Base-by-base conservation (phyloP, 495 filamentous ascomycete genomes). In the Hypoxylon fragiforme region DNA sequence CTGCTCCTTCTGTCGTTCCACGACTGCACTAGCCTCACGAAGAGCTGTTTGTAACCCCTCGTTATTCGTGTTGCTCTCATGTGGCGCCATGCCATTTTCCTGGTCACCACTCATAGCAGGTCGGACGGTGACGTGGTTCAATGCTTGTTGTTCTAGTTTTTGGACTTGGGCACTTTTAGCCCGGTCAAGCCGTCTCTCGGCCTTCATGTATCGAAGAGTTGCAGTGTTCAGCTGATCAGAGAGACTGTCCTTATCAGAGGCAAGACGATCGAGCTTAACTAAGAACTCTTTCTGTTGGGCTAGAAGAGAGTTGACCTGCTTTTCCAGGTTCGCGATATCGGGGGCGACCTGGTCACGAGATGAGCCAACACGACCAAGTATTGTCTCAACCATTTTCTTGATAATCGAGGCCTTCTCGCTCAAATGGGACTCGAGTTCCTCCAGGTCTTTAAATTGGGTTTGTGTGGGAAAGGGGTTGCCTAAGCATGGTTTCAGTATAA, bases 111-210 rank as follows among this genome's bases (percentile, higher is more conserved):
- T 75, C 1, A 70, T 70, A 24, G 80, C 67, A 62, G 74, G 79
- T 55, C 71, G 80, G 14, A 75, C 78, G 1, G 78, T 73, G 16
- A 76, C 67, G 28, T 80, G 80, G 42, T 87, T 75, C 50, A 92
- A 83, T 14, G 90, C 90, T 70, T 96, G 90, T 57, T 87, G 88
- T 66, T 97, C 95, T 47, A 97, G 73, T 64, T 95, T 97, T 46
- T 88, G 86, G n/a, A 96, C 89, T 37, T 92, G 89, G 40, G 86
- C 72, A 63, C 92, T 97, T 66, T 86, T 88, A 5, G 85, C 83
- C 26, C 94, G 84, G 67, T 98, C 94, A 12, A 97, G 78, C 68
- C 89, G 90, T 73, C 92, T 92, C 65, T 97, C 94, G 2, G 94
- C 94, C 51, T 91, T 86, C 81, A 97, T 89, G 59, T 95, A 96